phyloP scores from a whole-genome alignment of 306 rosid genomes.

The Begonia loranthoides region DNA sequence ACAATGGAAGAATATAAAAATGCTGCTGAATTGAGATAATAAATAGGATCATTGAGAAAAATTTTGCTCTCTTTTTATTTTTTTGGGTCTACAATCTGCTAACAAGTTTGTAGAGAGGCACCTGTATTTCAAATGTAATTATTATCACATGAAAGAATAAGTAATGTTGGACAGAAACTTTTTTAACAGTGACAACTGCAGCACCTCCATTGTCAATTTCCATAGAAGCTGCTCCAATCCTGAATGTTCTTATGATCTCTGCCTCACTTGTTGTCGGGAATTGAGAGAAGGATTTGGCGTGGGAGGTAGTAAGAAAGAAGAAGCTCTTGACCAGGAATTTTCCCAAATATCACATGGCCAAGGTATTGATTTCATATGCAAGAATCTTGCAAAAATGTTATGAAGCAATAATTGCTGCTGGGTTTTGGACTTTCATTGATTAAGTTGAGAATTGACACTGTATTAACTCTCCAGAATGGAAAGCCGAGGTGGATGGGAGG shows the following conservation, averaged over 20 bases:
- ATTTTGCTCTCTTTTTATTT: too few species aligned
- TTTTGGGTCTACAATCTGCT: too few species aligned
- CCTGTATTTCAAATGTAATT: neutral
- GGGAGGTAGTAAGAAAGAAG: conserved; percentile 18
- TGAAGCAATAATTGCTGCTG: neutral
- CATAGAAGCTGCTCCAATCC: conserved; percentile 39
- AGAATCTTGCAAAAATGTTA: neutral
- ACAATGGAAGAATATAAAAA: too few species aligned
- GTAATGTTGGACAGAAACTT: neutral
- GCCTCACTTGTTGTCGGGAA: conserved; percentile 45
- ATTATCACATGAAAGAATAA: neutral
- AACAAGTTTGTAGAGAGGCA: neutral
- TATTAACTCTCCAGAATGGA: conserved; percentile 19
- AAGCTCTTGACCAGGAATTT: conserved; percentile 11
- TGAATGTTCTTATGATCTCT: conserved; percentile 41
- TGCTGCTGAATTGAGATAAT: too few species aligned
- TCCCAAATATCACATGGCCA: conserved; percentile 14
- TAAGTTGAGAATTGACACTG: conserved; percentile 3
- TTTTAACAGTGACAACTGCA: conserved; percentile 36
- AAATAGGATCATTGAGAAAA: too few species aligned
- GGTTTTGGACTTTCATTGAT: neutral
- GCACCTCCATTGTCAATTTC: conserved; percentile 38
- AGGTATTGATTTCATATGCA: conserved; percentile 3
- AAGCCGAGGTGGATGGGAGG: conserved; percentile 21
- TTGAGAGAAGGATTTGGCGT: conserved; percentile 21